These are phyloP conservation scores for Phylloporus sp. DNA, from an alignment of 768 basidiomycete species.

Conservation along the genomic window DNA sequence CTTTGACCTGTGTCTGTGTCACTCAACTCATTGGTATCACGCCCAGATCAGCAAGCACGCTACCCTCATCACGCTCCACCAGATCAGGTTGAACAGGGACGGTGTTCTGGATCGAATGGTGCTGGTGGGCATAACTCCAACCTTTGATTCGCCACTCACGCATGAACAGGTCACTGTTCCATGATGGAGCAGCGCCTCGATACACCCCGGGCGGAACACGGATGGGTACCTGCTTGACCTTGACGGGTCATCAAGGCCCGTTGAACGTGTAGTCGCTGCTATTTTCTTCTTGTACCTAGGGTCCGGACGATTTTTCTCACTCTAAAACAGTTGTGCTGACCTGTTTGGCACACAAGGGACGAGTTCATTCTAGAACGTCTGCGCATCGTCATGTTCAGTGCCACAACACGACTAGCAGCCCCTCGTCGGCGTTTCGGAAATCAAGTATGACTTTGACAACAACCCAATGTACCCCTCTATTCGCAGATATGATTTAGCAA, in stretches of 20 bases:
- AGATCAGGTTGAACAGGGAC: conserved; percentile 13
- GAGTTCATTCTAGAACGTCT: conserved; percentile 79
- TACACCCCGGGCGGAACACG: conserved; percentile 49
- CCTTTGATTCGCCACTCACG: conserved; percentile 48
- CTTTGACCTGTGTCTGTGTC: conserved; percentile 65
- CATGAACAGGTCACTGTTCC: conserved; percentile 34
- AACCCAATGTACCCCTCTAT: conserved; percentile 65
- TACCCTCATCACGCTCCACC: conserved; percentile 8
- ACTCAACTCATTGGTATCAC: no score
- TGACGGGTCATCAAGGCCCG: conserved; percentile 78
- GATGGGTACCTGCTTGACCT: conserved; percentile 64
- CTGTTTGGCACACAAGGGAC: conserved; percentile 56
- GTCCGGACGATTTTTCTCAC: conserved; percentile 31
- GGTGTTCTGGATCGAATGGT: conserved; percentile 66
- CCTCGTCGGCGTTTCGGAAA: conserved; percentile 84
- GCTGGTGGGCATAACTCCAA: conserved; percentile 77
- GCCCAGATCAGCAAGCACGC: conserved; percentile 42
- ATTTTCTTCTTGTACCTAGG: conserved; percentile 74
- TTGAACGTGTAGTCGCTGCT: conserved; percentile 66
- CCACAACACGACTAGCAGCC: conserved; percentile 65
- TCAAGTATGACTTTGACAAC: conserved; percentile 78
- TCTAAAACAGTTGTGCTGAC: conserved; percentile 7
- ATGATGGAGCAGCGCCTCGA: conserved; percentile 34
- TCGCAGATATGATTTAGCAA: conserved; percentile 77
- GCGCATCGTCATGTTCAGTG: conserved; percentile 43